Evolutionary conservation across 352 stramenopile species (phyloP), one percentile per base, ranked within the genome.

Genomic region (Globisporangium perplexum): DNA sequence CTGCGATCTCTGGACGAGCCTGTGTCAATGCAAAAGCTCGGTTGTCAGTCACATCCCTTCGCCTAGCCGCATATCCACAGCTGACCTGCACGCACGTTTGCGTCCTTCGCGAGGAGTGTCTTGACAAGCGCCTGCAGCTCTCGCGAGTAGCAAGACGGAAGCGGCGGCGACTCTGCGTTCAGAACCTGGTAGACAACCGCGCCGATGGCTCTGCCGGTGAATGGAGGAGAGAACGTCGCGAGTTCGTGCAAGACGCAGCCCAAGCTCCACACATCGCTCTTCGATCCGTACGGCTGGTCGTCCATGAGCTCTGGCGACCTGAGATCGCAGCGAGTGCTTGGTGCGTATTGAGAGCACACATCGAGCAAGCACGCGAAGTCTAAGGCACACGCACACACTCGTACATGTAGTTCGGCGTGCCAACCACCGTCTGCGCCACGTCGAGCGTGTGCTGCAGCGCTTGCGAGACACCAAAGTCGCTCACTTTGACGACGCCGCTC

Each of bases 211-310:
- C 68, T 72, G 14, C 65, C 82, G 14, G 63, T 59, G 51, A 94
- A 95, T 3, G 85, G 83, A 7, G 80, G 71, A 18, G 62, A 58
- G 28, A 79, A 63, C 8, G 71, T 67, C 7, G 76, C 66, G 10
- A 95, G 62, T 50, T 96, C 84, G 54, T 90, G 86, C n/a, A 95
- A 43, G 14, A 96, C 62, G 43, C 86, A 96, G 1, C 85, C 86
- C 20, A 96, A 64, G 35, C 78, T 86, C 85, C 86, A 95, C 0
- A 95, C 62, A 53, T 96, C 86, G 50, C 72, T 86, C 61, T 90
- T 90, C 24, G 45, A 38, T 35, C 84, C 64, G 56, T 96, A 95
- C 3, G 62, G 38, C 1, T 50, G 47, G n/a, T 77, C 83, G 47
- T 85, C 64, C 45, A 88, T 71, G 7, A 93, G 59, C 55, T 96